Evolutionary conservation across 805 yeast genomes (phyloP), one percentile per base, ranked within the genome.

Genomic region (Ogataea nakhonphanomensis): DNA sequence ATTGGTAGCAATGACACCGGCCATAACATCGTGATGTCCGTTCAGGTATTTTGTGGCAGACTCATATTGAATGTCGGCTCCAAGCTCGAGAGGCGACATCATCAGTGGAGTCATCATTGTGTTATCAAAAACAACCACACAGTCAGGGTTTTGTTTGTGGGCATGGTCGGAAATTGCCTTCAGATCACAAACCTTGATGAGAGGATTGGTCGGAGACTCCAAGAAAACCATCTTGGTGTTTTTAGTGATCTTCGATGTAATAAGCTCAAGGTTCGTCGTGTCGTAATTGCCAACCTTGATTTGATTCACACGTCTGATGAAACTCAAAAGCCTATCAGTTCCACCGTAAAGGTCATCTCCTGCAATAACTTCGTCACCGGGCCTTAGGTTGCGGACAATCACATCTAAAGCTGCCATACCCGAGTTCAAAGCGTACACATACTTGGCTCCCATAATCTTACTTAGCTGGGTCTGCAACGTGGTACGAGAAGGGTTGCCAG

Each of bases 11-110:
- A 90, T 69, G 11, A 85, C 79, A 42, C 98, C 98, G 17, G 96
- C 96, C 98, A 90, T 90, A 54, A 90, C 78, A 61, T 91, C 97
- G 63, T 90, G 98, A 61, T 90, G 98, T 7, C 96, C 96, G 55
- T 89, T 84, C 51, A 90, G 70, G 58, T 86, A 90, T 64, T 90
- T 90, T 30, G 98, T 90, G 11, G 95, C 97, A 9, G 91, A 81
- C 61, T 90, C 98, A 61, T 90, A 91, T 42, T 86, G 95, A 42
- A 90, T 85, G 59, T 90, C 97, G 27, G 81, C 91, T 7, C 93
- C 95, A 50, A 84, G 74, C 51, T 85, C 87, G 49, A 90, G 70
- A 4, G 98, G 97, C 17, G 82, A 73, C 80, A 86, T 80, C 55
- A 82, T 71, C 46, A 90, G 64, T 9, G 97, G 97, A 22, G 95